These are phyloP conservation scores for Neolentinus lepideus DNA, from an alignment of 1,284 basidiomycete genomes.

Conservation along the genomic window DNA sequence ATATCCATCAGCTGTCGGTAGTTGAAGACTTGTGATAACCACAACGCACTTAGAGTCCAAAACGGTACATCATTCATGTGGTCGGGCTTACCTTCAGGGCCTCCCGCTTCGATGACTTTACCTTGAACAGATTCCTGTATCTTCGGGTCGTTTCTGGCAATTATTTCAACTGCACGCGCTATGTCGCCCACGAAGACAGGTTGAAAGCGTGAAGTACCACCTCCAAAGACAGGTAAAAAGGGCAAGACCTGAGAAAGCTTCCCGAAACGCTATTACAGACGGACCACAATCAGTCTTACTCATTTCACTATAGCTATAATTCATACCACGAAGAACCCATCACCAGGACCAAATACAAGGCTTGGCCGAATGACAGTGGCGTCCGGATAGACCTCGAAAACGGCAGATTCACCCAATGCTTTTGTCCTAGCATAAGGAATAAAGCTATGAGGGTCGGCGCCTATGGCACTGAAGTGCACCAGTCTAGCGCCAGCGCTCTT, in stretches of 20 bases:
- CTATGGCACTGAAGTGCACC: conserved; percentile 58
- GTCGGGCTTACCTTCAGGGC: conserved; percentile 48
- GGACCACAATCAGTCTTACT: conserved; percentile 1
- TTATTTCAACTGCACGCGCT: conserved; percentile 50
- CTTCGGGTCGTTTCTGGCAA: conserved; percentile 37
- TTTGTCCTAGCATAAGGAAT: conserved; percentile 57
- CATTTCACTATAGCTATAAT: too few relatives aligned
- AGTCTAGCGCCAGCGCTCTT: conserved; percentile 42
- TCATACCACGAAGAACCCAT: conserved; percentile 63
- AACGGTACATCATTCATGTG: not conserved
- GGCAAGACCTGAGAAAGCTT: conserved; percentile 51
- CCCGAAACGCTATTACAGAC: conserved; percentile 45
- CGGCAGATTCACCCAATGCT: conserved; percentile 50
- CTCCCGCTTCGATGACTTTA: conserved; percentile 61
- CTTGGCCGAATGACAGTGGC: conserved; percentile 63
- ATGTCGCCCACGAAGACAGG: conserved; percentile 66
- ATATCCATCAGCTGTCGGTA: conserved; percentile 60
- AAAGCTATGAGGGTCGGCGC: conserved; percentile 39
- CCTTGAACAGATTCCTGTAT: conserved; percentile 36
- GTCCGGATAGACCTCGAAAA: conserved; percentile 36
- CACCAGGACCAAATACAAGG: conserved; percentile 66
- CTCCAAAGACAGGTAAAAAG: conserved; percentile 65
- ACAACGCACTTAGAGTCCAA: not conserved
- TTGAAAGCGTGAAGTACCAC: conserved; percentile 60
- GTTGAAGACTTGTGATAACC: conserved; percentile 42